These are phyloP conservation scores for Microascus cirrosus DNA, from an alignment of 2,329 filamentous ascomycete genomes.

Conservation along the genomic window DNA sequence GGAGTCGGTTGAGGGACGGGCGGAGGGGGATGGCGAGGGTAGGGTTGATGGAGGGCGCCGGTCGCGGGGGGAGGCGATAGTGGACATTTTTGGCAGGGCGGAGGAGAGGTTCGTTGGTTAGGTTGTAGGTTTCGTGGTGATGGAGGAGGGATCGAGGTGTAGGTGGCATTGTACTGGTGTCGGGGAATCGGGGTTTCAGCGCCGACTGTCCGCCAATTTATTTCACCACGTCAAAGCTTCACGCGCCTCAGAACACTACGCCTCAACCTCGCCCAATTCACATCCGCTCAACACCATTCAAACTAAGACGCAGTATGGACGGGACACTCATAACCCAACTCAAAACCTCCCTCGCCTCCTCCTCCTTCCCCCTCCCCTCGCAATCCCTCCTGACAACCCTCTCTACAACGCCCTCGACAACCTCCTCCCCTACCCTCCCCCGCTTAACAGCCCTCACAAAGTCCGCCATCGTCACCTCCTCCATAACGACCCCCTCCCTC, in stretches of 20 bases:
- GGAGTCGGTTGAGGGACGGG: constrained; percentile 63
- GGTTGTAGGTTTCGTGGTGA: background rate
- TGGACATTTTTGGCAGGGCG: constrained; percentile 38
- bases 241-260: background rate
- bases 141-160: no score
- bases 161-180: background rate
- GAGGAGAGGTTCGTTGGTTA: background rate
- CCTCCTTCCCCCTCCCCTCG: constrained; percentile 43
- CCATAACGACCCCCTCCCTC: constrained; percentile 54
- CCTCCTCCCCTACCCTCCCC: constrained; percentile 50
- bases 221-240: background rate
- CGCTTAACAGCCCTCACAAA: constrained; percentile 70
- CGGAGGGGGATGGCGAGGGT: constrained; percentile 22
- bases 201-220: background rate
- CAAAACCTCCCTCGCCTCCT: constrained; percentile 32
- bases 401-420: constrained; percentile 42
- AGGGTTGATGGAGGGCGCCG: constrained; percentile 42
- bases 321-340: constrained; percentile 31
- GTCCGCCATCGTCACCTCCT: constrained; percentile 66
- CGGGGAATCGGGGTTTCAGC: background rate
- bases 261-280: background rate
- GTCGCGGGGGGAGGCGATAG: constrained; percentile 53
- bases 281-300: background rate
- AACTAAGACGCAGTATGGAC: constrained; percentile 13
- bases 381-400: constrained; percentile 53